Percentiles rank a stretch among this genome's conserved stretches.
phyloP scores from a whole-genome alignment of 192 early-diverging fungal species.

The Lobosporangium transversale region DNA sequence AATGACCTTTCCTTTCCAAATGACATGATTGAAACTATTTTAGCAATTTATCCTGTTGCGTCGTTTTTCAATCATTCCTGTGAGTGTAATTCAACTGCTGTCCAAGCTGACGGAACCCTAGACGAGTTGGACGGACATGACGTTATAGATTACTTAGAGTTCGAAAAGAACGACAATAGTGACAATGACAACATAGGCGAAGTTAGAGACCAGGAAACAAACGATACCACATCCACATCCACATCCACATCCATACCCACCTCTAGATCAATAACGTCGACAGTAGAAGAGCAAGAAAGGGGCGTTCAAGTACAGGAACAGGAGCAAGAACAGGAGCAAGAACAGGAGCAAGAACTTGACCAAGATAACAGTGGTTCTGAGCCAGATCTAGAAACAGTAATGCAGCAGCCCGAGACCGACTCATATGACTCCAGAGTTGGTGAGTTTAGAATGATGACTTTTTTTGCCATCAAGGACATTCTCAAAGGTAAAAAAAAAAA shows the following conservation, averaged over 20 bases:
- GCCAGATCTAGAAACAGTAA: too few relatives aligned
- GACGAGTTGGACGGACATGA: slow-evolving; percentile 15
- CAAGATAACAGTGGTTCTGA: not conserved
- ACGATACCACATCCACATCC: not conserved
- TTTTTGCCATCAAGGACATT: slow-evolving; percentile 38
- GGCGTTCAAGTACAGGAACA: too few relatives aligned
- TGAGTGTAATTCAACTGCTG: slow-evolving; percentile 57
- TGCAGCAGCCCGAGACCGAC: too few relatives aligned
- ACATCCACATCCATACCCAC: slow-evolving; percentile 50
- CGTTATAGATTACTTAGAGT: slow-evolving; percentile 9
- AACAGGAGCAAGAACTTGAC: not conserved
- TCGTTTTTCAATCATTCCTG: slow-evolving; percentile 79
- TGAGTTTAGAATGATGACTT: slow-evolving; percentile 49
- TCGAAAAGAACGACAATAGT: not conserved
- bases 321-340: too few relatives aligned
- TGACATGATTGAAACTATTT: not conserved
- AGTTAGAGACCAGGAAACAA: not conserved
- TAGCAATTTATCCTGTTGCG: slow-evolving; percentile 70
- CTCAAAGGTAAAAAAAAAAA: slow-evolving; percentile 21
- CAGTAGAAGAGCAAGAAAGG: too few relatives aligned
- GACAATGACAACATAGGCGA: not conserved
- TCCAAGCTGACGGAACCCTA: slow-evolving; percentile 35
- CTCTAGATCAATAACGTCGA: too few relatives aligned
- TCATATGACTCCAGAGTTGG: slow-evolving; percentile 11
- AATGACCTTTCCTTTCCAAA: not conserved